Evolutionary conservation across 345 rosid species (phyloP).

Genomic region (Zanthoxylum bungeanum): DNA sequence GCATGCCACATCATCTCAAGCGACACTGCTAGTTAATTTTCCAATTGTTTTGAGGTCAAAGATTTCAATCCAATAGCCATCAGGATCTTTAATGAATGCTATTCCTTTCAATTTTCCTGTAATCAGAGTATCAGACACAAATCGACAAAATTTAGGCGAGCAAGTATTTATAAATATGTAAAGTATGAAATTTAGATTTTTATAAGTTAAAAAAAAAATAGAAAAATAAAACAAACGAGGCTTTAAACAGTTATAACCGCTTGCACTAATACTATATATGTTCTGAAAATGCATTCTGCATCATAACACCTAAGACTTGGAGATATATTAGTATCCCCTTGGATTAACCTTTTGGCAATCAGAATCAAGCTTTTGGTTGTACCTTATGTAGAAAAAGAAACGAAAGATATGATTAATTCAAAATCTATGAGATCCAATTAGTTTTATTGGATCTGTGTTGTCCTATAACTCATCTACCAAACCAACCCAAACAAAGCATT

Average conservation of each 20-base stretch:
- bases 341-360: neutral
- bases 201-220: too few species aligned
- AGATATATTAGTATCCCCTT: neutral
- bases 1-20: slow-evolving; percentile 29
- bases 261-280: neutral
- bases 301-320: neutral
- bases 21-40: slow-evolving; percentile 24
- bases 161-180: neutral
- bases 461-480: neutral
- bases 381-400: neutral
- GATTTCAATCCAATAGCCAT: slow-evolving; percentile 96
- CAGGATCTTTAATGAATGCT: slow-evolving; percentile 98
- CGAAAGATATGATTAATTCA: neutral
- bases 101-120: slow-evolving; percentile 89
- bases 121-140: slow-evolving; percentile 1
- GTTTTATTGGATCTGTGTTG: neutral
- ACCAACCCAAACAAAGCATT: too few species aligned
- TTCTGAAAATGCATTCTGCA: neutral
- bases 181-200: slow-evolving; percentile 5
- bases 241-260: neutral
- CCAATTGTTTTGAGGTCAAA: slow-evolving; percentile 70
- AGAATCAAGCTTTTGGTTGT: neutral
- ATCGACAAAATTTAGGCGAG: slow-evolving; percentile 1
- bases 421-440: neutral
- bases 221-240: too few species aligned